Conservation (phyloP, 345 rosid species). For the Bruguiera sexangula region DNA sequence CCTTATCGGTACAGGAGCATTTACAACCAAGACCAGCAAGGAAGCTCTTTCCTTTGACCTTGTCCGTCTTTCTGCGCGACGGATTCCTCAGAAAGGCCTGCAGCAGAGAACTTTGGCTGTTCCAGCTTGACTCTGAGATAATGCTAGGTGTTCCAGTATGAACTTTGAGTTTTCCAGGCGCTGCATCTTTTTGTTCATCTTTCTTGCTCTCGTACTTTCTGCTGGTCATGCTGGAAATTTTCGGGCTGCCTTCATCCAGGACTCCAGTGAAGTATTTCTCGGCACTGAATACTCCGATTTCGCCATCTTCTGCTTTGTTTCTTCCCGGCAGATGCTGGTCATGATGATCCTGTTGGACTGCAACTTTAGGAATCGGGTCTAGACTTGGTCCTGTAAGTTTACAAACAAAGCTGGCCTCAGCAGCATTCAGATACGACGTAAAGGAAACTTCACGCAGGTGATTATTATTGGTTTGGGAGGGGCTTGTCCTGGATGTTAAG, state of each 20-base stretch:
- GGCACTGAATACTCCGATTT: constrained; percentile 75
- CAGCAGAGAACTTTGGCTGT: constrained; percentile 53
- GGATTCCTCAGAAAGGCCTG: constrained; percentile 19
- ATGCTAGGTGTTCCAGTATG: constrained; percentile 47
- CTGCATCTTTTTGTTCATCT: constrained; percentile 5
- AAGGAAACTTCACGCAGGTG: constrained; percentile 39
- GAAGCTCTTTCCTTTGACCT: constrained; percentile 41
- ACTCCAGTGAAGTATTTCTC: constrained; percentile 78
- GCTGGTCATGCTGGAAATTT: constrained; percentile 23
- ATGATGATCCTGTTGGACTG: constrained; percentile 8
- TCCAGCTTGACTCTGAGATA: constrained; percentile 59
- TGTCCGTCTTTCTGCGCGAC: constrained; percentile 19
- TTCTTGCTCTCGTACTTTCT: constrained; percentile 19
- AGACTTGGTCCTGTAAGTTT: constrained; percentile 30
- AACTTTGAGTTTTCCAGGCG: constrained; percentile 25
- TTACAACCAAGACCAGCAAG: constrained; percentile 55
- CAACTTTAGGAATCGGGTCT: neutral
- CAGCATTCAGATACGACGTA: constrained; percentile 43
- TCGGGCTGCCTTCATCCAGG: constrained; percentile 42
- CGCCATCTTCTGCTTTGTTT: constrained; percentile 52
- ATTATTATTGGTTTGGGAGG: constrained; percentile 21
- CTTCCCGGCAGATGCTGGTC: constrained; percentile 15
- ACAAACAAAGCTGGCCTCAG: constrained; percentile 37
- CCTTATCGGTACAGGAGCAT: constrained; percentile 53
- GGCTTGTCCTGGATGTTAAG: constrained; percentile 24